Evolutionary conservation across 192 early-diverging fungal genomes (phyloP).

Genomic region (Backusella westeae): DNA sequence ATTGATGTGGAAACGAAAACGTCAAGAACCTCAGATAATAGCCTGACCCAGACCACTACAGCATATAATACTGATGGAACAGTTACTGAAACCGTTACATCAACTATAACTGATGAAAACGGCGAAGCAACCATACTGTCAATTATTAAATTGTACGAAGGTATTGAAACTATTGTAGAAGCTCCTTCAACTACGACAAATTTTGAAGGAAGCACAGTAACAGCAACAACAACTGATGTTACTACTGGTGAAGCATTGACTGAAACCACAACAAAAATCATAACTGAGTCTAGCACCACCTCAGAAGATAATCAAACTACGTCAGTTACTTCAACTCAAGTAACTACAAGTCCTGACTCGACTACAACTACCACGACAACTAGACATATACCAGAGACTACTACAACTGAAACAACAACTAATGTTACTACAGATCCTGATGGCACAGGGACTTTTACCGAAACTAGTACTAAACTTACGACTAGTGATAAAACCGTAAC

Average conservation of each 20-base stretch:
- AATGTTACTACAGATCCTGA: background rate
- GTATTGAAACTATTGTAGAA: background rate
- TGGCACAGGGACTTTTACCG: background rate
- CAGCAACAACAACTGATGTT: background rate
- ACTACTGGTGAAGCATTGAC: background rate
- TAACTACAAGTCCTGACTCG: background rate
- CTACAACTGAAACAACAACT: background rate
- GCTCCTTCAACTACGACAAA: background rate
- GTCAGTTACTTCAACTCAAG: background rate
- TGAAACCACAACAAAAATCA: background rate
- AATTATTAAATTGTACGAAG: background rate
- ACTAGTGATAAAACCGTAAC: background rate
- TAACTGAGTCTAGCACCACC: background rate
- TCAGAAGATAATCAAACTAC: background rate
- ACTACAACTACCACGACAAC: background rate
- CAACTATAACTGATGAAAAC: background rate
- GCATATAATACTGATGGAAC: background rate
- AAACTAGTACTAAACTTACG: background rate
- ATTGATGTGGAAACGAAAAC: background rate
- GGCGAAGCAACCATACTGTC: background rate
- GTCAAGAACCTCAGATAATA: background rate
- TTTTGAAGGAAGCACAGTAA: background rate
- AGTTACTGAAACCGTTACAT: background rate
- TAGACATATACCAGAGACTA: background rate
- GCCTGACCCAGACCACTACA: background rate